Conservation (phyloP, 192 early-diverging fungal species). For the Coemansia sp. region DNA sequence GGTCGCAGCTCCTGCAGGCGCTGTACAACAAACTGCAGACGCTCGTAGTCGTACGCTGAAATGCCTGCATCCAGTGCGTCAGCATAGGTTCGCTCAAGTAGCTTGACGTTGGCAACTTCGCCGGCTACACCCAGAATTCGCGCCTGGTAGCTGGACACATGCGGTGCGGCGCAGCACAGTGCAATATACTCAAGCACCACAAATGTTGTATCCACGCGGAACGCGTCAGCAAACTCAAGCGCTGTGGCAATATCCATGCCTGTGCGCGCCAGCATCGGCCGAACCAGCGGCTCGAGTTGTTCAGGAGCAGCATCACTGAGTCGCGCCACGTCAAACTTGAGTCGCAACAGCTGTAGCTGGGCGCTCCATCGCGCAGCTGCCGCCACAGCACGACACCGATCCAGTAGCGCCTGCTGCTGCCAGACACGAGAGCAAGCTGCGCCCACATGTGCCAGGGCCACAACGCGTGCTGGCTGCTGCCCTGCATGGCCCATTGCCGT, state of each 20-base stretch:
- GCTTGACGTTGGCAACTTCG: conserved; percentile 60
- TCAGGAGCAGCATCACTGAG: conserved; percentile 54
- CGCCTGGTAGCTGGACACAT: conserved; percentile 51
- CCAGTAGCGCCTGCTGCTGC: conserved; percentile 65
- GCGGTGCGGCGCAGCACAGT: conserved; percentile 35
- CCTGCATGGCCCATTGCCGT: conserved; percentile 43
- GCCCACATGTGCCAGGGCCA: conserved; percentile 59
- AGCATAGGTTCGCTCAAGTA: conserved; percentile 50
- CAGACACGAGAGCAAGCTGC: conserved; percentile 59
- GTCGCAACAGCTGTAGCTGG: conserved; percentile 61
- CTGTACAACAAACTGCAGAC: conserved; percentile 60
- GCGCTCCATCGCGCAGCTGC: conserved; percentile 67
- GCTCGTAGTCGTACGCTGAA: conserved; percentile 68
- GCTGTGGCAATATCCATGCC: conserved; percentile 59
- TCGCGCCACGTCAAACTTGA: conserved; percentile 60
- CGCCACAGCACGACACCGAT: conserved; percentile 59
- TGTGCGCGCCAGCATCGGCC: conserved; percentile 60
- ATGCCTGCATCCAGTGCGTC: conserved; percentile 52
- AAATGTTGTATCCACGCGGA: conserved; percentile 50
- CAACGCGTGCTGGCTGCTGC: conserved; percentile 37
- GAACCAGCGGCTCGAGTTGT: conserved; percentile 59
- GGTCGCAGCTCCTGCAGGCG: conserved; percentile 56
- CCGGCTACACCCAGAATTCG: conserved; percentile 51
- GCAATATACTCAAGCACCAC: conserved; percentile 50
- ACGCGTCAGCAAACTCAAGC: conserved; percentile 66